Evolutionary conservation across 2,329 filamentous ascomycete species (phyloP).

Genomic region (Alternaria sp.): DNA sequence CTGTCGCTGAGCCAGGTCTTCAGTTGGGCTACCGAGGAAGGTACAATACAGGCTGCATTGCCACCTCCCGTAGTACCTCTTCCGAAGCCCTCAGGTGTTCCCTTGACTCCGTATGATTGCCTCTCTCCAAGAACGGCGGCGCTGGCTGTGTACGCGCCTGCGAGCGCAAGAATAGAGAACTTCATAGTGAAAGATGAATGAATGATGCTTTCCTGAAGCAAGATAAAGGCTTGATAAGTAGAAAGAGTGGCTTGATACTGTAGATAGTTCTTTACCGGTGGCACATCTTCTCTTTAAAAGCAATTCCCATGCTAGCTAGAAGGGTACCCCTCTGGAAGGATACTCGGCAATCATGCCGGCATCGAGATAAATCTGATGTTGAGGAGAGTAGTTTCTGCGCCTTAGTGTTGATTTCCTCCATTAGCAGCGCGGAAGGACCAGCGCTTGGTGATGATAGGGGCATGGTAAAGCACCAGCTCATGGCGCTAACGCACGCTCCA

Average conservation of each 20-base stretch:
- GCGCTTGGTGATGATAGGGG: background rate
- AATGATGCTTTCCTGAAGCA: background rate
- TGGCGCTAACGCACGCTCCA: background rate
- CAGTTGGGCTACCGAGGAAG: conserved; percentile 19
- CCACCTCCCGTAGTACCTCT: conserved; percentile 19
- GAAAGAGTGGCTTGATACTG: background rate
- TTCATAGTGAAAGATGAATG: conserved; percentile 3
- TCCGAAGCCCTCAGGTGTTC: conserved; percentile 10
- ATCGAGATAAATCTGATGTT: background rate
- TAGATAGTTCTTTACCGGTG: background rate
- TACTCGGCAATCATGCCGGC: background rate
- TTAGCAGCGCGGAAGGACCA: background rate
- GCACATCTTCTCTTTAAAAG: background rate
- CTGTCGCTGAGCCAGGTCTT: conserved; percentile 34
- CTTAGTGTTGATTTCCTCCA: conserved; percentile 1
- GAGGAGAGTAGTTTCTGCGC: background rate
- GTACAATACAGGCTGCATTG: conserved; percentile 14
- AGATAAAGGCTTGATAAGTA: background rate
- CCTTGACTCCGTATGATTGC: background rate
- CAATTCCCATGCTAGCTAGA: background rate
- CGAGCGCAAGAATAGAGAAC: background rate
- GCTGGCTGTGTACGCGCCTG: conserved; percentile 1
- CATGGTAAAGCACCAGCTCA: background rate
- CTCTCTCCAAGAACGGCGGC: conserved; percentile 3
- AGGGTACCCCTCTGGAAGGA: background rate